A percentile compares a stretch with the other conserved stretches of the same genome.
Evolutionary conservation across 371 early-diverging fungal species (phyloP).

Genomic region (Rhizopus microsporus): DNA sequence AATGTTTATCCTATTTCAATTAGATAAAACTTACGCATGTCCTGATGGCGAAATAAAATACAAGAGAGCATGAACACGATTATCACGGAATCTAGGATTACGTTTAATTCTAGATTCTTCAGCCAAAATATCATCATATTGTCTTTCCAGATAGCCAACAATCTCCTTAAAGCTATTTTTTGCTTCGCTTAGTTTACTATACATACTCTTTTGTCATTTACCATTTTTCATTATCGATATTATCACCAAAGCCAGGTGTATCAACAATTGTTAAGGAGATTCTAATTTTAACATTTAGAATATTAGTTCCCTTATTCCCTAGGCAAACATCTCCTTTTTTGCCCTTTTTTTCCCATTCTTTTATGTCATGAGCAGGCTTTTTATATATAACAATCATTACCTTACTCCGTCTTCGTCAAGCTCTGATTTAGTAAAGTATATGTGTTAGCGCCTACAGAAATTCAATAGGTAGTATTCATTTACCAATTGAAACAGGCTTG

Average conservation of each 20-base stretch:
- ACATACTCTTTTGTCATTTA: conserved; percentile 17
- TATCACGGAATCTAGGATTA: conserved; percentile 96
- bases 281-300: conserved; percentile 11
- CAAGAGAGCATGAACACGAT: conserved; percentile 95
- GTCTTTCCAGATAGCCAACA: conserved; percentile 89
- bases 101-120: conserved; percentile 95
- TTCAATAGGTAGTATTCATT: conserved; percentile 1
- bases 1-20: background rate
- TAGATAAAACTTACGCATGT: conserved; percentile 64
- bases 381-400: conserved; percentile 34
- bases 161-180: conserved; percentile 77
- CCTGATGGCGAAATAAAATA: conserved; percentile 98
- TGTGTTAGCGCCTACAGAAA: background rate
- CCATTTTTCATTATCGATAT: conserved; percentile 81
- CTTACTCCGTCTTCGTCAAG: conserved; percentile 96
- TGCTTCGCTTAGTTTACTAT: background rate
- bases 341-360: conserved; percentile 1
- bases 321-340: conserved; percentile 10
- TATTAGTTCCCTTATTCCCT: conserved; percentile 8
- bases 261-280: conserved; percentile 73
- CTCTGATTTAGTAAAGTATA: conserved; percentile 49
- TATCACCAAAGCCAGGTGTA: conserved; percentile 97
- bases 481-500: conserved; percentile 73
- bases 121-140: conserved; percentile 94
- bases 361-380: background rate